phyloP scores from a whole-genome alignment of 768 basidiomycete species.

The Pulveroboletus sp. region DNA sequence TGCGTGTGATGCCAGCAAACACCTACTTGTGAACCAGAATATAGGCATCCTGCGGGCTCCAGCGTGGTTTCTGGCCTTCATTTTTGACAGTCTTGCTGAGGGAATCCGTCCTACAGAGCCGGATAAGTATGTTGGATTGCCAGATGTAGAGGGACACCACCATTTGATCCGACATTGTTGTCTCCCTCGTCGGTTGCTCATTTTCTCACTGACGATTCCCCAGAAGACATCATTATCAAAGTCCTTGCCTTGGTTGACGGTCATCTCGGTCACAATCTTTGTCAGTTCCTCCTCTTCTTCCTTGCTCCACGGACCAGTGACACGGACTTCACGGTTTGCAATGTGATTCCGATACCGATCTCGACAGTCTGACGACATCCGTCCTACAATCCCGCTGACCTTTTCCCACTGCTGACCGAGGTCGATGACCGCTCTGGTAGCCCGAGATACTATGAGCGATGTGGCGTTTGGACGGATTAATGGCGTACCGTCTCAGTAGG shows the following conservation, averaged over 20 bases:
- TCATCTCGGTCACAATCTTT: constrained; percentile 71
- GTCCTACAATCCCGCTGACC: constrained; percentile 62
- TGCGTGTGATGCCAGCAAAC: neutral
- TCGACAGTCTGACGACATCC: constrained; percentile 76
- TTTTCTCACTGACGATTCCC: constrained; percentile 68
- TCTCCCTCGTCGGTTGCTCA: constrained; percentile 71
- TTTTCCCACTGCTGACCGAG: constrained; percentile 81
- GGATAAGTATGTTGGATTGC: neutral
- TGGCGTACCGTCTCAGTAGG: constrained; percentile 53
- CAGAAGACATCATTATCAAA: constrained; percentile 80
- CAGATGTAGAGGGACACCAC: constrained; percentile 33
- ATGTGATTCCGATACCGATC: constrained; percentile 86
- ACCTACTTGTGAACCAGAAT: constrained; percentile 76
- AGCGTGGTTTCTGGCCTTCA: constrained; percentile 63
- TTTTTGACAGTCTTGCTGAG: constrained; percentile 70
- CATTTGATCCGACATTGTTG: constrained; percentile 90
- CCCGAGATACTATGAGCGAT: constrained; percentile 4
- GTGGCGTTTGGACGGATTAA: neutral
- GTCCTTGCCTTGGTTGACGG: constrained; percentile 64
- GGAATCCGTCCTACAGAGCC: constrained; percentile 60
- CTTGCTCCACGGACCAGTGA: constrained; percentile 68
- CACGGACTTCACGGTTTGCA: constrained; percentile 57
- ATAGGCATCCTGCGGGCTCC: constrained; percentile 72
- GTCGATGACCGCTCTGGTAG: constrained; percentile 56
- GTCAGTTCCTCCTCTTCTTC: constrained; percentile 76